Evolutionary conservation across 2,329 filamentous ascomycete species (phyloP), one percentile per base, ranked within the genome.

Genomic region (Coniochaeta sp.): DNA sequence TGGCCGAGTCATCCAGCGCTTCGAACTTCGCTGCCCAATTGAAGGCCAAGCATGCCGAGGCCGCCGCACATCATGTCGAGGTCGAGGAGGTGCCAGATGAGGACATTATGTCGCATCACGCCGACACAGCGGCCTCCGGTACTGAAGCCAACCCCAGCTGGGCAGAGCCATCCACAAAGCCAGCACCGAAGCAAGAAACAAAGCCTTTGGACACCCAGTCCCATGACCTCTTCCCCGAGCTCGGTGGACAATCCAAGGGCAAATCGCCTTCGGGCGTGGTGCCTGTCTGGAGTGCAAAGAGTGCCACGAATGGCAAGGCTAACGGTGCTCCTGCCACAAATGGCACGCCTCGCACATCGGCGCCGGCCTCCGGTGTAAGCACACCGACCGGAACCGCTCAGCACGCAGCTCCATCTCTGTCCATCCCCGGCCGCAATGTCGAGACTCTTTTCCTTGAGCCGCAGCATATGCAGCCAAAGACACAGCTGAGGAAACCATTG

Each of bases 171-270:
- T 82, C 82, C 55, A 71, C 81, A 49, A 89, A 87, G 69, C 77
- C 82, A 55, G 80, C 81, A 42, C 82, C 80, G 50, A 90, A 89
- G 74, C 82, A 87, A 65, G 85, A 85, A 66, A 76, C 75, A 31
- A 74, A 80, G 52, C 47, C 47, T 18, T 73, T 96, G 55, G 89
- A 97, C 68, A 91, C 89, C 18, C 81, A 89, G 63, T 95, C 89
- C 16, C 88, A 95, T 65, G 91, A 97, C 70, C 76, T 89, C 54
- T 99, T 99, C 78, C 94, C 94, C n/a, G 85, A 91, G 60, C 81
- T 99, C 46, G 92, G 91, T 56, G 80, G 73, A 20, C 26, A 8
- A 6, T 69, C 77, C 52, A 83, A 83, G 68, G 75, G 83, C 50
- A 91, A 91, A 70, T 74, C 83, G 16, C 69, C 79, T 56, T 77